Evolutionary conservation across 1,284 basidiomycete species (phyloP), one percentile per base, ranked within the genome.

Genomic region (Cutaneotrichosporon cutaneum): DNA sequence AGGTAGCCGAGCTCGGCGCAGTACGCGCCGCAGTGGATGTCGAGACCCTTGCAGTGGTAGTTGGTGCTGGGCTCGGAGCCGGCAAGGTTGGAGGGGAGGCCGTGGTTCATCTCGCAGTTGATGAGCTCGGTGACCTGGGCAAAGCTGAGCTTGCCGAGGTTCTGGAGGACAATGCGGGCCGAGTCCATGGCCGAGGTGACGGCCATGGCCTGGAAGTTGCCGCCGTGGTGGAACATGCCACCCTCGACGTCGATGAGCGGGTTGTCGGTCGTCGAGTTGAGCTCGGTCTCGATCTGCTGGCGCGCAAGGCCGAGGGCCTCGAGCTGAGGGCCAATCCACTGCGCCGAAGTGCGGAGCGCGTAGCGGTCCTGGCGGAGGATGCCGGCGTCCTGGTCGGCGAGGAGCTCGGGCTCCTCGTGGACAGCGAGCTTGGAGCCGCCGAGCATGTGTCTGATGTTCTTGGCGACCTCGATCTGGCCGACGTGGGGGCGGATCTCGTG

Each of bases 11-110:
- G 64, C 61, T 65, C 64, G 61, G 64, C 58, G 58, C 58, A 60
- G 61, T 65, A 65, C 6, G 64, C 64, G 21, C 56, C 64, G 32
- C 52, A 55, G 61, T 65, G 64, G 56, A 65, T 65, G 64, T 65
- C 64, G 56, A 65, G 64, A 22, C 64, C 64, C 64, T 65, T 65
- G 64, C 64, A 65, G 64, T 65, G 64, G 64, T 65, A 65, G 64
- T 65, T 65, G 52, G 64, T 65, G 47, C 52, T 56, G 3, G 64
- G 64, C 58, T 65, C 64, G 24, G 45, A 39, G 39, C 64, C 64
- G 14, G 64, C 64, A 2, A 65, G 64, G 64, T 62, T 62, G 52
- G 64, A 44, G 16, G 64, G 64, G 2, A 65, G 61, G 26, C 64
- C 64, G 56, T 59, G 64, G 64, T 65, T 65, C 64, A 65, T 65